These are phyloP conservation scores for Russula sp. DNA, from an alignment of 768 basidiomycete species.

Conservation along the genomic window DNA sequence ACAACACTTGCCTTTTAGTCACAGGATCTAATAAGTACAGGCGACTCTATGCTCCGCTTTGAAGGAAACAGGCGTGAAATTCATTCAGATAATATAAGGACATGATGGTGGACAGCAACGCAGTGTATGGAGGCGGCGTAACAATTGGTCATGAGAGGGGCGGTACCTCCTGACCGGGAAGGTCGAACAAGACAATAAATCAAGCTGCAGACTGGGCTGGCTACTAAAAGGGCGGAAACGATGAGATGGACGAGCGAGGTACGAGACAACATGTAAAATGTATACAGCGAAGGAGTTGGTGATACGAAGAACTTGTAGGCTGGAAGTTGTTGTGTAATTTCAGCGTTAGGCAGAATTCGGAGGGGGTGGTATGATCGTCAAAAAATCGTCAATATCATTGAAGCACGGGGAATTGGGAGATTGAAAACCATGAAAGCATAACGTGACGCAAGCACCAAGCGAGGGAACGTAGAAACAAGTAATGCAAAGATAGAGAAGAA, in stretches of 20 bases:
- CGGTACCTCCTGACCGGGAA: conserved; percentile 25
- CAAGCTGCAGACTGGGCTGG: conserved; percentile 30
- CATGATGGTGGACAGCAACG: conserved; percentile 26
- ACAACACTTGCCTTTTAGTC: neutral
- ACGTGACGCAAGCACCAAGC: conserved; percentile 7
- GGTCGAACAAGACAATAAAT: conserved; percentile 32
- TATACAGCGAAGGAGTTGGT: conserved; percentile 20
- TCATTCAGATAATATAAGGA: conserved; percentile 33
- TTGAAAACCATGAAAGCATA: conserved; percentile 19
- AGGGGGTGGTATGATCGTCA: conserved; percentile 7
- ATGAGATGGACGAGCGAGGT: conserved; percentile 26
- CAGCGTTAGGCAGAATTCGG: conserved; percentile 9
- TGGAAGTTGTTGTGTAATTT: conserved; percentile 16
- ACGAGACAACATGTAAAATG: conserved; percentile 15
- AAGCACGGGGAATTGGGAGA: neutral
- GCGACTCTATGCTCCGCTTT: neutral
- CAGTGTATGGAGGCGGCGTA: conserved; percentile 21
- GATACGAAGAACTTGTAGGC: conserved; percentile 12
- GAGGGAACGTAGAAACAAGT: conserved; percentile 4
- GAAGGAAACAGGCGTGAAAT: conserved; percentile 1
- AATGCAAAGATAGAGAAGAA: conserved; percentile 6
- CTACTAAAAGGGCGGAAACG: conserved; percentile 28
- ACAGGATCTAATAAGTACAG: neutral
- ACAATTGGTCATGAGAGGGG: conserved; percentile 24
- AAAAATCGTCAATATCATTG: conserved; percentile 21